Percentiles rank a stretch among this genome's conserved stretches.
phyloP scores from a whole-genome alignment of 331 rosid genomes.

The Ulmus americana region DNA sequence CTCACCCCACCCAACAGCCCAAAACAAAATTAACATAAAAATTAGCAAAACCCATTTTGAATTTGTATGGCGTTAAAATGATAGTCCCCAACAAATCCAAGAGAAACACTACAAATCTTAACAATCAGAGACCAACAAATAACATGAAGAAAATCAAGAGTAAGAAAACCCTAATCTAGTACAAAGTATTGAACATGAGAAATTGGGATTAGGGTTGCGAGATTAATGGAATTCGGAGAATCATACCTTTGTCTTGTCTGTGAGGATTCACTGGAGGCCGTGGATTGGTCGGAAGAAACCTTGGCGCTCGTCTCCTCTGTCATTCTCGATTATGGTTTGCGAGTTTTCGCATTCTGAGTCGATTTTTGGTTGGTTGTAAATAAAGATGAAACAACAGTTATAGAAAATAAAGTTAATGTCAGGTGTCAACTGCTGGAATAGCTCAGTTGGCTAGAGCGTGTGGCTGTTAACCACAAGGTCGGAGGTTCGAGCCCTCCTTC shows the following conservation, averaged over 20 bases:
- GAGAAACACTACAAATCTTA: background rate
- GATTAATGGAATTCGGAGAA: background rate
- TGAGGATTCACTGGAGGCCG: constrained; percentile 21
- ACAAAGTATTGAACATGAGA: background rate
- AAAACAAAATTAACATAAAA: too few relatives aligned
- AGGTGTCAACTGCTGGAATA: constrained; percentile 19
- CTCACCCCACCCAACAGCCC: too few relatives aligned
- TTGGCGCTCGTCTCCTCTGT: constrained; percentile 29
- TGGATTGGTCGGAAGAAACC: constrained; percentile 26
- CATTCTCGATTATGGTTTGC: constrained; percentile 14
- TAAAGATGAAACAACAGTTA: background rate
- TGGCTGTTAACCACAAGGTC: constrained; percentile 51
- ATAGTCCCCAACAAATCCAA: background rate
- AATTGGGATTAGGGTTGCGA: constrained; percentile 7
- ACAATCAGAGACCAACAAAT: background rate
- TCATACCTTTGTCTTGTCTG: constrained; percentile 43
- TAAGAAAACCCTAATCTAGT: background rate
- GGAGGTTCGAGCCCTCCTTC: constrained; percentile 50
- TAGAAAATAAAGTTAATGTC: too few relatives aligned
- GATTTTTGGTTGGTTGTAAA: background rate
- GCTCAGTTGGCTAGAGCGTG: constrained; percentile 49
- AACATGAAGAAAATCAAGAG: background rate
- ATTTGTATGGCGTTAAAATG: too few relatives aligned
- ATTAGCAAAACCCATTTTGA: too few relatives aligned
- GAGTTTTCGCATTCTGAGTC: background rate